Conservation (phyloP, 176 grass and related monocot species). For the Hordeum marinum region DNA sequence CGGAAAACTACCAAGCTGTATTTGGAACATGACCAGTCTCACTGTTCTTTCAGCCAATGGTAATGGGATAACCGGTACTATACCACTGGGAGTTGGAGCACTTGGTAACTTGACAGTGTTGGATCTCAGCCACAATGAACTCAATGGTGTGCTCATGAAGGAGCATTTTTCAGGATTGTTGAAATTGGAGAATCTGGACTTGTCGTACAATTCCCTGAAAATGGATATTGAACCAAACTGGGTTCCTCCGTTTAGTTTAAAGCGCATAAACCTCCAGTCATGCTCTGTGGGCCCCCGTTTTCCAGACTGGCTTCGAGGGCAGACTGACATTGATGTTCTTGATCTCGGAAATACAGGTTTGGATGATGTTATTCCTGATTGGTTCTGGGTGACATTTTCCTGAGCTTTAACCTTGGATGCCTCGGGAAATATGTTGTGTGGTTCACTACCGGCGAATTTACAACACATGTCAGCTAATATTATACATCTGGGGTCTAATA, state of each 20-base stretch:
- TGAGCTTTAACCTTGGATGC: not conserved
- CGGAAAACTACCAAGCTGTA: not conserved
- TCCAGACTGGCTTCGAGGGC: not conserved
- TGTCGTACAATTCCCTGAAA: not conserved
- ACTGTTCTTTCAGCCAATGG: not conserved
- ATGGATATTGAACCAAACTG: not conserved
- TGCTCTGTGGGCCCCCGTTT: not conserved
- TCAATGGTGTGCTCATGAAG: not conserved
- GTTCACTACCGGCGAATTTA: not conserved
- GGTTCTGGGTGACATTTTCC: not conserved
- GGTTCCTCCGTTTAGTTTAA: constrained; percentile 9
- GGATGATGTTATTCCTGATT: not conserved
- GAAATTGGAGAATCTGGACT: not conserved
- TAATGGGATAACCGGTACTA: not conserved
- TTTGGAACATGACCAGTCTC: not conserved
- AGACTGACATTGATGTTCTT: not conserved
- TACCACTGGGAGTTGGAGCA: not conserved
- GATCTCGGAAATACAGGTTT: constrained; percentile 15
- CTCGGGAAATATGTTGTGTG: not conserved
- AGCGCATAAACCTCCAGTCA: not conserved
- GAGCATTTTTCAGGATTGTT: not conserved
- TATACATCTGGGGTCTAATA: not conserved
- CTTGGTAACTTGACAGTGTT: not conserved
- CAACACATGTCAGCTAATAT: not conserved
- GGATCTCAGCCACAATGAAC: not conserved